phyloP scores from a whole-genome alignment of 441 rosid species.

The Raphanus hybrid region DNA sequence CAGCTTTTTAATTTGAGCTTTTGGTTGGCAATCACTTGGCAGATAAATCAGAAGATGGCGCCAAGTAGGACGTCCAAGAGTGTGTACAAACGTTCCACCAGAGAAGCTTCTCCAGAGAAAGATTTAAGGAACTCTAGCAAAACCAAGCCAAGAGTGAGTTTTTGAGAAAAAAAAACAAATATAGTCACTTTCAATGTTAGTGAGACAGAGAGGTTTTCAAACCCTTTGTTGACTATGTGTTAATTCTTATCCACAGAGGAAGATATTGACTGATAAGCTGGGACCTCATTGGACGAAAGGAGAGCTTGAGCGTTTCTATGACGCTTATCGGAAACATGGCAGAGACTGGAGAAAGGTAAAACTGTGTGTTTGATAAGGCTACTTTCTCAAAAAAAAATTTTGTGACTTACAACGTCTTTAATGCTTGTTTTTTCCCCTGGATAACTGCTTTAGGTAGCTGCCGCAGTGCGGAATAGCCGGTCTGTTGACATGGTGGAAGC shows the following conservation, averaged over 20 bases:
- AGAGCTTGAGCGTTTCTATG: conserved; percentile 88
- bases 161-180: background rate
- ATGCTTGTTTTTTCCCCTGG: background rate
- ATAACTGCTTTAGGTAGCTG: conserved; percentile 65
- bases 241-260: conserved; percentile 48
- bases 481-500: conserved; percentile 91
- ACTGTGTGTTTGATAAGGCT: conserved; percentile 4
- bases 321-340: conserved; percentile 76
- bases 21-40: background rate
- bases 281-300: conserved; percentile 87
- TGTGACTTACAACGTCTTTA: conserved; percentile 11
- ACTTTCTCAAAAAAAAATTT: background rate
- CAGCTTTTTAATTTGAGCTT: background rate
- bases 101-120: conserved; percentile 43
- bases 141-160: conserved; percentile 66
- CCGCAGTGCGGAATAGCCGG: conserved; percentile 61
- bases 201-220: background rate
- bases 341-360: conserved; percentile 83
- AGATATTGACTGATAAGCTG: conserved; percentile 69
- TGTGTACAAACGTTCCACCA: conserved; percentile 52
- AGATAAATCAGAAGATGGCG: conserved; percentile 46
- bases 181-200: conserved; percentile 1
- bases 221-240: conserved; percentile 8
- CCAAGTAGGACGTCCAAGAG: conserved; percentile 76
- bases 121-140: conserved; percentile 38